phyloP scores from a whole-genome alignment of 1,284 basidiomycete species.

The Athelia psychrophila region DNA sequence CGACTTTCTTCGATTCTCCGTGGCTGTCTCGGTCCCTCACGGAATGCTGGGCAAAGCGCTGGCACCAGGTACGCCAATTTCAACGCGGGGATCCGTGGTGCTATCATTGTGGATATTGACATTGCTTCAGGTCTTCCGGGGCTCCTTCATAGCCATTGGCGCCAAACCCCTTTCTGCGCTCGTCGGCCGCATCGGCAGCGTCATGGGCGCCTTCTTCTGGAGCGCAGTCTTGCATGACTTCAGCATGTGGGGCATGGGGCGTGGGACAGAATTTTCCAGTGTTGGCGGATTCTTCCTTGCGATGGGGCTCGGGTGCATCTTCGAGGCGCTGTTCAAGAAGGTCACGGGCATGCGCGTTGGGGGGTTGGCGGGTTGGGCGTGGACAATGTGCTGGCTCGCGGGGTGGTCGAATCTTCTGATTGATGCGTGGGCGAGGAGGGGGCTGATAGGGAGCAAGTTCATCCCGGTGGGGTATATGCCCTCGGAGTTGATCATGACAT shows the following conservation, averaged over 20 bases:
- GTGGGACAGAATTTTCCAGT: slow-evolving; percentile 41
- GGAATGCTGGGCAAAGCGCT: slow-evolving; percentile 48
- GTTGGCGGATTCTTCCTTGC: slow-evolving; percentile 55
- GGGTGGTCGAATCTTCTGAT: slow-evolving; percentile 43
- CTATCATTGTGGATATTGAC: too few species aligned
- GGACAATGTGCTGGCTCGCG: slow-evolving; percentile 44
- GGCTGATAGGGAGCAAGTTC: slow-evolving; percentile 38
- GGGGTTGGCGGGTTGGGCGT: slow-evolving; percentile 46
- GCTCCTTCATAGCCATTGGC: slow-evolving; percentile 33
- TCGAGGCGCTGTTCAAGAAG: slow-evolving; percentile 45
- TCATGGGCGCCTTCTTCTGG: slow-evolving; percentile 53
- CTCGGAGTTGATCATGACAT: neutral
- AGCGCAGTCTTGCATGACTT: slow-evolving; percentile 57
- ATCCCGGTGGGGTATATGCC: neutral
- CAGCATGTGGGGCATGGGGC: slow-evolving; percentile 57
- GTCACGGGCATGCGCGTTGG: slow-evolving; percentile 39
- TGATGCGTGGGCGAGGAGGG: slow-evolving; percentile 49
- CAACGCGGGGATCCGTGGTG: too few species aligned
- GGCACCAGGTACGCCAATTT: slow-evolving; percentile 41
- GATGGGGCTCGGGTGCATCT: slow-evolving; percentile 46
- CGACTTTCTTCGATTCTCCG: slow-evolving; percentile 42
- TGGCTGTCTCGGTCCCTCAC: slow-evolving; percentile 43
- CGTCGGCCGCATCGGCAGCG: slow-evolving; percentile 41
- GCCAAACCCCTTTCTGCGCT: slow-evolving; percentile 24
- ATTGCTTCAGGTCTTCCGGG: slow-evolving; percentile 33